phyloP scores from a whole-genome alignment of 2,329 filamentous ascomycete species.

The Colletotrichum tropicicola region DNA sequence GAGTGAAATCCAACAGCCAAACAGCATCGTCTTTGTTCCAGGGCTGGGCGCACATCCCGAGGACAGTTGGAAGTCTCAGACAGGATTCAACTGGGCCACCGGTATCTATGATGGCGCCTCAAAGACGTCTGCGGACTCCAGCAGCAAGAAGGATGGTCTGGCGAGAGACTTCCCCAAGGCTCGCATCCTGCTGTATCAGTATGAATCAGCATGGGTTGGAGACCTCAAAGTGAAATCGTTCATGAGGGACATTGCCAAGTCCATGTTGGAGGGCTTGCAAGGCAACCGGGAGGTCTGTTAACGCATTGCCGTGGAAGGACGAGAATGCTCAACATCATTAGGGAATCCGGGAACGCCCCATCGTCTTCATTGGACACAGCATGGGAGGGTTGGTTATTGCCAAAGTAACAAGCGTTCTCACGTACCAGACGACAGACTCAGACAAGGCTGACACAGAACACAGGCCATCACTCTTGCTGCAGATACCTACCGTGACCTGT shows the following conservation, averaged over 20 bases:
- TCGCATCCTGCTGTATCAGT: slow-evolving; percentile 50
- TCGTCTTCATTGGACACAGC: slow-evolving; percentile 53
- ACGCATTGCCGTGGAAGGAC: fast-evolving
- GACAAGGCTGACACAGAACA: neutral
- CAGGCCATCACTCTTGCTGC: slow-evolving; percentile 36
- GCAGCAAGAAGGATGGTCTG: slow-evolving; percentile 40
- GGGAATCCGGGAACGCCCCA: slow-evolving; percentile 40
- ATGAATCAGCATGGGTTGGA: slow-evolving; percentile 51
- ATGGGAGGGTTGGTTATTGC: slow-evolving; percentile 55
- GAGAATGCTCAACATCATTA: neutral
- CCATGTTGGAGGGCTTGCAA: slow-evolving; percentile 44
- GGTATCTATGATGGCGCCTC: slow-evolving; percentile 42
- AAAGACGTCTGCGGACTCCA: slow-evolving; percentile 47
- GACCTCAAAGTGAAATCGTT: slow-evolving; percentile 51
- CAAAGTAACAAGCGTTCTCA: slow-evolving; percentile 40
- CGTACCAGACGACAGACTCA: neutral
- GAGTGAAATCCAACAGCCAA: slow-evolving; percentile 12
- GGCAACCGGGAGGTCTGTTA: slow-evolving; percentile 44
- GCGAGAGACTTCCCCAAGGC: slow-evolving; percentile 49
- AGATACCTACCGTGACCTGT: slow-evolving; percentile 44
- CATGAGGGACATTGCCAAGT: slow-evolving; percentile 47
- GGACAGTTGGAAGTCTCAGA: slow-evolving; percentile 48
- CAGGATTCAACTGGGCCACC: slow-evolving; percentile 51
- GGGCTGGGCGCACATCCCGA: slow-evolving; percentile 50
- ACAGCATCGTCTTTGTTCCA: slow-evolving; percentile 50